A percentile compares a stretch with the other conserved stretches of the same genome.
These are phyloP conservation scores for Exophiala sp. DNA, from an alignment of 2,329 filamentous ascomycete genomes.

Conservation along the genomic window DNA sequence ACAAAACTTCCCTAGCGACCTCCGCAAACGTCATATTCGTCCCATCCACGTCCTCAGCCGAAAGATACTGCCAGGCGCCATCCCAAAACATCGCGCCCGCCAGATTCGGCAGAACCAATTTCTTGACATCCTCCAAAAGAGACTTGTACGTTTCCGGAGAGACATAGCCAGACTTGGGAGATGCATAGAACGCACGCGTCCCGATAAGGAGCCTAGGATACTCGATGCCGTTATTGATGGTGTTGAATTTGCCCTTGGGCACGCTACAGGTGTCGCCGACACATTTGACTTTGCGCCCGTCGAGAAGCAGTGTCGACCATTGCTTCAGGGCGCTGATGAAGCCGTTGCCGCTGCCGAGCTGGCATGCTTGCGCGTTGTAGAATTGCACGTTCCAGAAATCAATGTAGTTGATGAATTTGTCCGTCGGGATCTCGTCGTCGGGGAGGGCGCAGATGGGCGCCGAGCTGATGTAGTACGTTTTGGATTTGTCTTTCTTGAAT, in stretches of 20 bases:
- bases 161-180: background rate
- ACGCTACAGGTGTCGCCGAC: background rate
- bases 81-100: conserved; percentile 14
- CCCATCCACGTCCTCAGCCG: background rate
- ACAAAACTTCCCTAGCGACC: conserved; percentile 4
- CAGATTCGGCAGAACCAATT: conserved; percentile 11
- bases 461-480: conserved; percentile 45
- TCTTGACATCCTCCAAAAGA: conserved; percentile 6
- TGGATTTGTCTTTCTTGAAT: background rate
- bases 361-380: conserved; percentile 17
- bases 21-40: conserved; percentile 3
- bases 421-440: conserved; percentile 31
- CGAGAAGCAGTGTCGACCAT: conserved; percentile 2
- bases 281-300: background rate
- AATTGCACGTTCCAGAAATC: conserved; percentile 18
- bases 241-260: conserved; percentile 1
- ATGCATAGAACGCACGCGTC: background rate
- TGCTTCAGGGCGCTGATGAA: background rate
- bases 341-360: conserved; percentile 3
- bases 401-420: conserved; percentile 1
- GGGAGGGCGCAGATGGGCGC: conserved; percentile 48
- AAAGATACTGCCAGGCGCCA: conserved; percentile 1
- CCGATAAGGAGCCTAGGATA: conserved; percentile 11
- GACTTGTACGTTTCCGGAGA: background rate
- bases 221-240: background rate